phyloP scores from a whole-genome alignment of 345 rosid species.

The Sisymbrium irio region DNA sequence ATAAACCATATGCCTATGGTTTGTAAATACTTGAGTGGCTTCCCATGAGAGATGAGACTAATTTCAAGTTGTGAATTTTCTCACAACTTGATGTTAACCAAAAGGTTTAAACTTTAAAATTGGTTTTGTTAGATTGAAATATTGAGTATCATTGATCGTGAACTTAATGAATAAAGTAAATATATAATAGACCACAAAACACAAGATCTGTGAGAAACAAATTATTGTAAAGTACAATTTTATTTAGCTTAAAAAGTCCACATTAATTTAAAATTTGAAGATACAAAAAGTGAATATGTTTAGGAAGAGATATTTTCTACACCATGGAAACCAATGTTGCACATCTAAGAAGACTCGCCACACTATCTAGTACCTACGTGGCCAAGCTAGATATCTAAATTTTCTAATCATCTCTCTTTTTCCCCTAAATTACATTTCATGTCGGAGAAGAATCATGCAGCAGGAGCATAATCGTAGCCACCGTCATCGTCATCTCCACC shows the following conservation, averaged over 20 bases:
- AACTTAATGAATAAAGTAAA: background rate
- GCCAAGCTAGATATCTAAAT: conserved; percentile 1
- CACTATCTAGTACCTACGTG: conserved; percentile 13
- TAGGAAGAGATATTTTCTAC: background rate
- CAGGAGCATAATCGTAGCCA: conserved; percentile 33
- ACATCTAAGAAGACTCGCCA: conserved; percentile 5
- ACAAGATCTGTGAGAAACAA: too few species aligned
- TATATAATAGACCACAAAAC: background rate
- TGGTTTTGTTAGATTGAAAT: background rate
- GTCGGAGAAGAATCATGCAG: conserved; percentile 18
- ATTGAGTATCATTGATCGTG: background rate
- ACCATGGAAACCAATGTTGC: background rate
- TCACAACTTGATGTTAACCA: background rate
- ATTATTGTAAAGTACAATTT: background rate
- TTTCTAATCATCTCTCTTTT: background rate
- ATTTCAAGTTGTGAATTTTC: background rate
- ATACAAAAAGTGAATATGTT: background rate
- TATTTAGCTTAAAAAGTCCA: background rate
- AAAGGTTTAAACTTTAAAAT: background rate
- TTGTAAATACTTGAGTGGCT: background rate
- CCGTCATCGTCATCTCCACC: conserved; percentile 35
- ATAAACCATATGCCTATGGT: too few species aligned
- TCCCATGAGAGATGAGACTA: background rate
- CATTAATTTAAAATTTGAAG: background rate
- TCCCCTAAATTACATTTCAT: background rate